Percentiles rank a stretch among this genome's conserved stretches.
Conservation (phyloP, 1,284 basidiomycete species). For the Ustanciosporium gigantosporum region DNA sequence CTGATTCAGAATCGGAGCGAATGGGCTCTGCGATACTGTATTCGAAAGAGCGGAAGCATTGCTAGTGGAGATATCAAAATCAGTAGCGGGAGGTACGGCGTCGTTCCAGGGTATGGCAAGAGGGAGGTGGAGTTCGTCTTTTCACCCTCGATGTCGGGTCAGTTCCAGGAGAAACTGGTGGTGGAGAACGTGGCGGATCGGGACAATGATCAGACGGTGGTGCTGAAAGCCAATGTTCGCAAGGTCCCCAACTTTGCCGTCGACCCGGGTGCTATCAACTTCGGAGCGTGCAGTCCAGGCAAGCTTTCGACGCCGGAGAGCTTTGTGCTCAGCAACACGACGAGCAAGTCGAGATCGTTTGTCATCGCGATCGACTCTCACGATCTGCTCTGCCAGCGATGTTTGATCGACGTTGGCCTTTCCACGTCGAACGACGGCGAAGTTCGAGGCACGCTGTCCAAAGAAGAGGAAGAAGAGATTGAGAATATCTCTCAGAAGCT, state of each 20-base stretch:
- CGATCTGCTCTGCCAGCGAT: slow-evolving; percentile 37
- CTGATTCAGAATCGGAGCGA: slow-evolving; percentile 64
- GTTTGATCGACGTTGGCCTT: slow-evolving; percentile 33
- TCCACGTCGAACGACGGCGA: slow-evolving; percentile 51
- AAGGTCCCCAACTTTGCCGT: slow-evolving; percentile 64
- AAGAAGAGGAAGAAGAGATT: slow-evolving; percentile 65
- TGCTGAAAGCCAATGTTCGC: slow-evolving; percentile 64
- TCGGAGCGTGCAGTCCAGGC: slow-evolving; percentile 55
- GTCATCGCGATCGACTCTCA: slow-evolving; percentile 60
- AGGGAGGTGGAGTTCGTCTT: slow-evolving; percentile 64
- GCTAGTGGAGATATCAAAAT: slow-evolving; percentile 65
- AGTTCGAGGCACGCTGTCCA: slow-evolving; percentile 62
- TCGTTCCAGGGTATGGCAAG: slow-evolving; percentile 65
- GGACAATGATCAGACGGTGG: slow-evolving; percentile 63
- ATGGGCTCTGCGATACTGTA: slow-evolving; percentile 64
- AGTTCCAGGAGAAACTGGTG: slow-evolving; percentile 64
- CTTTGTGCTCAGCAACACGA: slow-evolving; percentile 64
- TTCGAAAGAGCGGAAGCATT: slow-evolving; percentile 65
- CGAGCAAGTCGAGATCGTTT: slow-evolving; percentile 63
- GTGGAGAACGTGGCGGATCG: slow-evolving; percentile 65
- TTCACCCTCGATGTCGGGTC: slow-evolving; percentile 62
- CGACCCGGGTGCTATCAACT: slow-evolving; percentile 61
- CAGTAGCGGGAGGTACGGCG: slow-evolving; percentile 64
- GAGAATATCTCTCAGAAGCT: slow-evolving; percentile 65
- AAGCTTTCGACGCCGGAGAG: slow-evolving; percentile 51